Conservation (phyloP, 2,329 filamentous ascomycete genomes). For the Diaporthe sp. region DNA sequence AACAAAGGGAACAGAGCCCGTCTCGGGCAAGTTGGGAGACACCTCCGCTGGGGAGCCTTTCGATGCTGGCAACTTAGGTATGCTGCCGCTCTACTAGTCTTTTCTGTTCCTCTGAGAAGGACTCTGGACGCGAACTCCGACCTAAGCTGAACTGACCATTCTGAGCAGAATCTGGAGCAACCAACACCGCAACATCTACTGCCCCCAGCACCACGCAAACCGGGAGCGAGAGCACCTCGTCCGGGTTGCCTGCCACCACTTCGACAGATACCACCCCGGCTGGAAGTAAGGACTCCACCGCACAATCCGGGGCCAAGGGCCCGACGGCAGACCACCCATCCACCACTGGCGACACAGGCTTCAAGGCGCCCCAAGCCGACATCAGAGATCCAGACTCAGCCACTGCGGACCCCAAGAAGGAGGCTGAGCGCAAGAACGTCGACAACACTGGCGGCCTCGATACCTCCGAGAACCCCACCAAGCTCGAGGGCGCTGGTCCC, state of each 20-base stretch:
- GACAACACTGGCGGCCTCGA: slow-evolving; percentile 52
- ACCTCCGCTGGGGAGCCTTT: slow-evolving; percentile 80
- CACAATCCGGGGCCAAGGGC: slow-evolving; percentile 24
- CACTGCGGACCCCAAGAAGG: slow-evolving; percentile 49
- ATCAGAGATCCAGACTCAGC: slow-evolving; percentile 55
- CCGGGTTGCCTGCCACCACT: slow-evolving; percentile 13
- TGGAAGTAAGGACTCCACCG: slow-evolving; percentile 18
- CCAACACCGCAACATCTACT: background rate
- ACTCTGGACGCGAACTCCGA: background rate
- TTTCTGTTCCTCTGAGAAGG: no score
- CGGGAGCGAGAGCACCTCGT: background rate
- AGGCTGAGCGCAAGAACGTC: slow-evolving; percentile 51
- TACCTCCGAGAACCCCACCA: slow-evolving; percentile 50
- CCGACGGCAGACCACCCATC: slow-evolving; percentile 48
- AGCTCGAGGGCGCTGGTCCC: slow-evolving; percentile 59
- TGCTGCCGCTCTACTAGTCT: background rate
- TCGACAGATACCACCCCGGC: background rate
- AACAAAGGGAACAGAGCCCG: slow-evolving; percentile 69
- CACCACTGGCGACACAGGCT: slow-evolving; percentile 46
- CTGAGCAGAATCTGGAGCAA: slow-evolving; percentile 24
- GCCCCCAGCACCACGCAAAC: slow-evolving; percentile 12
- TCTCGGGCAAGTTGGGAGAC: slow-evolving; percentile 78
- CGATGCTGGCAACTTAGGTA: slow-evolving; percentile 82
- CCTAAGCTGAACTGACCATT: background rate
- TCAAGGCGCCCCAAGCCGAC: slow-evolving; percentile 55